phyloP scores from a whole-genome alignment of 495 filamentous ascomycete species.

The Stereocaulon alpinum region DNA sequence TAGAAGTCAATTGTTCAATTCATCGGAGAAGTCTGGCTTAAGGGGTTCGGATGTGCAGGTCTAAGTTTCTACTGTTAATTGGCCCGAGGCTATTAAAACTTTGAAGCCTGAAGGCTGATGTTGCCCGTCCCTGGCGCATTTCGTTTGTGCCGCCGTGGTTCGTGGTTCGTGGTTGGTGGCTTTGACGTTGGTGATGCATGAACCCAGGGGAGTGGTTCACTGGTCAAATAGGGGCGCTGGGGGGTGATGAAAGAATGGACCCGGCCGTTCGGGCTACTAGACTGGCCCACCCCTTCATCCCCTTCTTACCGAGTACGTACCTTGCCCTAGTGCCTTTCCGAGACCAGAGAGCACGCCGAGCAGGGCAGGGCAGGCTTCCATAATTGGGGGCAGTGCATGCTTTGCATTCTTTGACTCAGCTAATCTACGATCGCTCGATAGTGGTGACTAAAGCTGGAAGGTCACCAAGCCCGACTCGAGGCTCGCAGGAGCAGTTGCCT shows the following conservation, averaged over 20 bases:
- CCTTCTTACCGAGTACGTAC: too few species aligned
- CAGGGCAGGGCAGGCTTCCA: too few species aligned
- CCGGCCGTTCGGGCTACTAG: not conserved
- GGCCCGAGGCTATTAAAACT: not conserved
- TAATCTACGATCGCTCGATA: too few species aligned
- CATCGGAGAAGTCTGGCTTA: too few species aligned
- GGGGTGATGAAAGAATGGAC: not conserved
- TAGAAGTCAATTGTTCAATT: too few species aligned
- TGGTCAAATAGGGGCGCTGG: not conserved
- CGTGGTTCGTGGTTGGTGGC: not conserved
- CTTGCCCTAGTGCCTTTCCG: not conserved
- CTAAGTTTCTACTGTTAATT: too few species aligned
- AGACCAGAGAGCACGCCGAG: too few species aligned
- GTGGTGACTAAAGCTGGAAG: not conserved
- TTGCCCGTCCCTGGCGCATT: not conserved
- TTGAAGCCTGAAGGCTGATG: conserved; percentile 5
- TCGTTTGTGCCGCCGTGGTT: not conserved
- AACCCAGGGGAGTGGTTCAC: conserved; percentile 6
- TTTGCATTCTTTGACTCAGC: too few species aligned
- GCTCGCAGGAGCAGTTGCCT: not conserved
- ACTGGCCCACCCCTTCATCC: not conserved
- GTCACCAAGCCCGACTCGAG: not conserved
- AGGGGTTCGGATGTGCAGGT: too few species aligned
- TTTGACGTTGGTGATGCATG: not conserved
- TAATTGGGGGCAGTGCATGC: too few species aligned